These are phyloP conservation scores for Fusarium praegraminearum DNA, from an alignment of 2,329 filamentous ascomycete species.

Conservation along the genomic window DNA sequence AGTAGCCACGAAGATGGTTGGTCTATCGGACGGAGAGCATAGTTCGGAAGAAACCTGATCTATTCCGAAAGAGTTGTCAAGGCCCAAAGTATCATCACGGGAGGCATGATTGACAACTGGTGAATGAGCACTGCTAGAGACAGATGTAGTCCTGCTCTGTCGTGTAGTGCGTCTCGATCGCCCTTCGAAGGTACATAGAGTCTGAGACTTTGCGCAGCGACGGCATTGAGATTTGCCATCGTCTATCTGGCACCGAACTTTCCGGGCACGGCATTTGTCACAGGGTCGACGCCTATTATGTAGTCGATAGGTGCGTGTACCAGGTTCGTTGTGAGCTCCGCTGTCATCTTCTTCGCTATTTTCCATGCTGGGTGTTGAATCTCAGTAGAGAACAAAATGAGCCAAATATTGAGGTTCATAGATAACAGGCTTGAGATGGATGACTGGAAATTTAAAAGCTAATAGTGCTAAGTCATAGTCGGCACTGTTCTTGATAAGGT, in stretches of 20 bases:
- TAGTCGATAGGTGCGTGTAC: background rate
- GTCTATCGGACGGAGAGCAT: fast-evolving
- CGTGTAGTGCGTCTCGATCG: background rate
- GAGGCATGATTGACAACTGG: background rate
- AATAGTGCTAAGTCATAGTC: background rate
- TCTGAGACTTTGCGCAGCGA: background rate
- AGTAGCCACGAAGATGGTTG: background rate
- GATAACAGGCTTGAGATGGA: fast-evolving
- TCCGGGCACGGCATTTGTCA: background rate
- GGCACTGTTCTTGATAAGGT: background rate
- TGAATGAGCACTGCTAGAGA: background rate
- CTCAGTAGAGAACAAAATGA: background rate
- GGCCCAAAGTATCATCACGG: background rate
- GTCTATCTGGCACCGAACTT: background rate
- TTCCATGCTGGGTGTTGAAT: background rate
- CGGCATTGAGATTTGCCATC: background rate
- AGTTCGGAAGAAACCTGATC: background rate
- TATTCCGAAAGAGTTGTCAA: background rate
- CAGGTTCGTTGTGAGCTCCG: background rate
- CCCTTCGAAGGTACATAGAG: background rate
- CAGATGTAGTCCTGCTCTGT: background rate
- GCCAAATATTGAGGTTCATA: background rate
- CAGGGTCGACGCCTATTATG: background rate
- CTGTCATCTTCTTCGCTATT: background rate
- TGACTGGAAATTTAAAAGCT: background rate